Evolutionary conservation across 805 yeast genomes (phyloP).

Genomic region (Wickerhamomyces canadensis): DNA sequence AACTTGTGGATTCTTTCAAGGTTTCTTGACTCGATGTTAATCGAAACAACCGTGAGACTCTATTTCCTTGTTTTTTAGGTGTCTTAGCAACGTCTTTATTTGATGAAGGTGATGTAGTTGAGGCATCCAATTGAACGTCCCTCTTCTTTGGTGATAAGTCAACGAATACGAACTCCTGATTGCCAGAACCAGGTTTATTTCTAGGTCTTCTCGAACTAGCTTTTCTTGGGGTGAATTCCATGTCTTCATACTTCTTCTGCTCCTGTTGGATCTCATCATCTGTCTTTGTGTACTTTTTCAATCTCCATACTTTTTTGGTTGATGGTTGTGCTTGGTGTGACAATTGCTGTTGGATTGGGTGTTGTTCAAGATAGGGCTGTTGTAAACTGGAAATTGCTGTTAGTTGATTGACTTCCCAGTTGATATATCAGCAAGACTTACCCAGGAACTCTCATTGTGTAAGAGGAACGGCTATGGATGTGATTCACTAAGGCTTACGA

Average conservation of each 20-base stretch:
- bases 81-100: no score
- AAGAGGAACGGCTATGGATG: not conserved
- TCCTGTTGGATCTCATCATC: constrained; percentile 20
- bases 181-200: constrained; percentile 19
- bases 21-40: constrained; percentile 5
- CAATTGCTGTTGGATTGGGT: not conserved
- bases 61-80: constrained; percentile 5
- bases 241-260: constrained; percentile 17
- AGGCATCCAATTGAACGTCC: constrained; percentile 1
- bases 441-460: constrained; percentile 2
- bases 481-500: no score
- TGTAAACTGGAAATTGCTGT: not conserved
- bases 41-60: constrained; percentile 10
- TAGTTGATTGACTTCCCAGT: not conserved
- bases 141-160: constrained; percentile 25
- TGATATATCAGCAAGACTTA: not conserved
- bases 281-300: constrained; percentile 20
- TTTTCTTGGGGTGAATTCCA: constrained; percentile 23
- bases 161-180: constrained; percentile 25
- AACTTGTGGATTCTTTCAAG: not conserved
- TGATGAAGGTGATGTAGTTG: not conserved
- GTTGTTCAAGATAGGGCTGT: not conserved
- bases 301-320: constrained; percentile 23
- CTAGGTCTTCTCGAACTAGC: constrained; percentile 21
- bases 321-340: constrained; percentile 5